Evolutionary conservation across 345 rosid species (phyloP).

Genomic region (Rhodamnia rubescens): DNA sequence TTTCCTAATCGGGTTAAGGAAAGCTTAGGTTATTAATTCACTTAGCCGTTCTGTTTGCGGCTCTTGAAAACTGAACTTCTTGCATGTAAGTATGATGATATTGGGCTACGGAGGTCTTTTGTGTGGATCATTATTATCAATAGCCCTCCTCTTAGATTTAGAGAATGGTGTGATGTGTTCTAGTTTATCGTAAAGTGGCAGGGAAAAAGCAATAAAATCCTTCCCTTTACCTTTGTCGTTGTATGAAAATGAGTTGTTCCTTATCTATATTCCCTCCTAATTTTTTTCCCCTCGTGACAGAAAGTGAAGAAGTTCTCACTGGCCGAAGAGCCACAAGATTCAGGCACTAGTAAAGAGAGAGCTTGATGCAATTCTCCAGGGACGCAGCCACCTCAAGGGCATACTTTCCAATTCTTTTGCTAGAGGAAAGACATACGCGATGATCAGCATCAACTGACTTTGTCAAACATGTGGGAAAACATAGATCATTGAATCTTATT

Average conservation of each 20-base stretch:
- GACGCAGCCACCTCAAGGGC: background rate
- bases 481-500: background rate
- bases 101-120: no score
- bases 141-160: background rate
- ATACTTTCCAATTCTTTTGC: background rate
- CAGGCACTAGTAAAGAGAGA: constrained; percentile 23
- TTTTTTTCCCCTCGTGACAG: constrained; percentile 11
- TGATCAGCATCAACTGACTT: background rate
- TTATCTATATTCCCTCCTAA: background rate
- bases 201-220: background rate
- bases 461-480: background rate
- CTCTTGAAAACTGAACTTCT: no score
- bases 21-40: no score
- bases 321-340: constrained; percentile 24
- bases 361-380: constrained; percentile 9
- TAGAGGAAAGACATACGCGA: background rate
- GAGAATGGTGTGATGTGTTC: background rate
- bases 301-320: constrained; percentile 61
- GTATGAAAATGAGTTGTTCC: background rate
- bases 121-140: no score
- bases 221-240: background rate
- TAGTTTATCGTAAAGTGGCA: background rate
- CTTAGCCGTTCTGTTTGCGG: no score
- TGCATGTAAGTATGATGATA: no score
- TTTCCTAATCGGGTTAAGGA: no score